Percentiles rank a stretch among this genome's conserved stretches.
phyloP scores from a whole-genome alignment of 2,329 filamentous ascomycete species.

The Phoma herbarum region DNA sequence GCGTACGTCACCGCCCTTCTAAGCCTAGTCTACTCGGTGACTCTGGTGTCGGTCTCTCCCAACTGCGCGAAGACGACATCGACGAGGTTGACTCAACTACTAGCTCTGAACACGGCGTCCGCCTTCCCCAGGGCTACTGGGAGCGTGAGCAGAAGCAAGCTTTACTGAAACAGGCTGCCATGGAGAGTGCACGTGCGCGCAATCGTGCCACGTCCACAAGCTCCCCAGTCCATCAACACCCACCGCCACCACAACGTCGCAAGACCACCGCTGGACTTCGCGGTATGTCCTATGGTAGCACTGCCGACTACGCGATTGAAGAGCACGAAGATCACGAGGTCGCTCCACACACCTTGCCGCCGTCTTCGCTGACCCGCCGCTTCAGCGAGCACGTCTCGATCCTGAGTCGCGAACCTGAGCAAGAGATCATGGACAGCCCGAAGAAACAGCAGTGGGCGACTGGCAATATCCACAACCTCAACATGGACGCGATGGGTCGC shows the following conservation, averaged over 20 bases:
- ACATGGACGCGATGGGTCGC: constrained; percentile 66
- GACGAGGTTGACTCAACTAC: constrained; percentile 73
- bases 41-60: constrained; percentile 40
- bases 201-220: constrained; percentile 41
- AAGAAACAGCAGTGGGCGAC: constrained; percentile 44
- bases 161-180: constrained; percentile 49
- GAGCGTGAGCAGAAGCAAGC: constrained; percentile 45
- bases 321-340: constrained; percentile 72
- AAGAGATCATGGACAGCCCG: constrained; percentile 33
- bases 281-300: constrained; percentile 66
- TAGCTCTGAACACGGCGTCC: constrained; percentile 63
- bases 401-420: constrained; percentile 33
- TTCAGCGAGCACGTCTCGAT: constrained; percentile 48
- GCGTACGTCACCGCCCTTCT: constrained; percentile 80
- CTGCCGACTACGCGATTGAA: constrained; percentile 75
- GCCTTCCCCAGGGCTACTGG: constrained; percentile 45
- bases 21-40: constrained; percentile 79
- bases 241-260: constrained; percentile 31
- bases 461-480: constrained; percentile 35
- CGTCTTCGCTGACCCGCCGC: constrained; percentile 42
- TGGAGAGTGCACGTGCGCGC: constrained; percentile 47
- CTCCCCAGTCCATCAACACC: constrained; percentile 38
- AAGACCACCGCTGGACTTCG: constrained; percentile 60
- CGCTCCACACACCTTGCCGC: constrained; percentile 53
- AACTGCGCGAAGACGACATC: constrained; percentile 53